Evolutionary conservation across 257 asterid species (phyloP).

Genomic region (Avicennia marina): DNA sequence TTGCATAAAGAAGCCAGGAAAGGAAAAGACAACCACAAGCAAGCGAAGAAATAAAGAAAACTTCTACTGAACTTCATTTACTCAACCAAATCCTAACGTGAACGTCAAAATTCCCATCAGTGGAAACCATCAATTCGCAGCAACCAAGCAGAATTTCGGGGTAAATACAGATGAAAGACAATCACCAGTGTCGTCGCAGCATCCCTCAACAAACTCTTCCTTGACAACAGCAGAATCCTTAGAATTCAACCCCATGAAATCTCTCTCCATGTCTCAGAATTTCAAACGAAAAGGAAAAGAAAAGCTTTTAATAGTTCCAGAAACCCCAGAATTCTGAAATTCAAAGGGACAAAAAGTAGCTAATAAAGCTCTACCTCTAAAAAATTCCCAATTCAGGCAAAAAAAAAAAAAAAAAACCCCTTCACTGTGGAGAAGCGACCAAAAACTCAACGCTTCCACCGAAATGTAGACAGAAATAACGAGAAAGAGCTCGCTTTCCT

Average conservation of each 20-base stretch:
- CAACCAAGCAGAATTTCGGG: constrained; percentile 5
- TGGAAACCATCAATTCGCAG: constrained; percentile 1
- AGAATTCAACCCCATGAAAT: constrained; percentile 61
- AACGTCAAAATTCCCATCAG: constrained; percentile 2
- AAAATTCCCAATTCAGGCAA: constrained; percentile 13
- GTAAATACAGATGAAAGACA: constrained; percentile 15
- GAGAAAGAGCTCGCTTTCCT: constrained; percentile 2
- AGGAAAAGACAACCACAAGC: neutral
- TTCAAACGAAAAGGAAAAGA: neutral
- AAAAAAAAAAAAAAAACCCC: neutral
- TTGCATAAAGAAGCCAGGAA: constrained; percentile 1
- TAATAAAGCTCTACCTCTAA: neutral
- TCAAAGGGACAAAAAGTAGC: neutral
- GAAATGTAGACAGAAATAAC: constrained; percentile 5
- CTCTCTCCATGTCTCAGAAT: constrained; percentile 63
- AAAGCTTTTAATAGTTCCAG: neutral
- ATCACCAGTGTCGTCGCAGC: constrained; percentile 49
- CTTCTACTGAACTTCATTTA: constrained; percentile 10
- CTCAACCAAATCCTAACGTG: constrained; percentile 7
- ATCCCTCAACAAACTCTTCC: constrained; percentile 51
- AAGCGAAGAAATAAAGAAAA: neutral
- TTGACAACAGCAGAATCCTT: constrained; percentile 39
- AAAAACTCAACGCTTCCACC: constrained; percentile 21
- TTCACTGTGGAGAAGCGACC: too few species aligned
- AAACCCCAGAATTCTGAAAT: constrained; percentile 6